phyloP scores from a whole-genome alignment of 805 yeast genomes.

The Kuraishia floccosa region DNA sequence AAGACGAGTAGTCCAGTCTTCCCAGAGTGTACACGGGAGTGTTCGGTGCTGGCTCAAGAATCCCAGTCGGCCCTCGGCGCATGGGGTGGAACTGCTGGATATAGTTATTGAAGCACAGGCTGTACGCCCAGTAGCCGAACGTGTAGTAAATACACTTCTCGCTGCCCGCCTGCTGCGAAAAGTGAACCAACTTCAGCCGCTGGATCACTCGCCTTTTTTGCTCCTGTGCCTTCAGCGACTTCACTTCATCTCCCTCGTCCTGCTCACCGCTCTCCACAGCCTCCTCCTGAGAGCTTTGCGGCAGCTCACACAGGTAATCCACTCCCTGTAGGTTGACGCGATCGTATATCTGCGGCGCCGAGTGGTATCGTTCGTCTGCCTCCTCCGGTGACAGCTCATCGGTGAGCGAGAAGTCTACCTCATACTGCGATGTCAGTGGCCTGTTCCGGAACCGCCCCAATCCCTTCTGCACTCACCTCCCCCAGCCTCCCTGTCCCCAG shows the following conservation, averaged over 20 bases:
- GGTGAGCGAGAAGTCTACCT: neutral
- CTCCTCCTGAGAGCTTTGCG: neutral
- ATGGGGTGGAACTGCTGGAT: conserved; percentile 5
- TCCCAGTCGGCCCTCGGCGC: neutral
- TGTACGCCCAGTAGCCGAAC: conserved; percentile 7
- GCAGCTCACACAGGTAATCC: conserved; percentile 1
- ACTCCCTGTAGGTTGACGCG: neutral
- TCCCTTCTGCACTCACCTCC: no score
- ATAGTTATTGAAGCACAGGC: conserved; percentile 3
- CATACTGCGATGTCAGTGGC: no score
- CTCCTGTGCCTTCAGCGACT: neutral
- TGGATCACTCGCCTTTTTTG: conserved; percentile 3
- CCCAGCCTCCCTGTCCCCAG: no score
- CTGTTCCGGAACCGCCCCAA: no score
- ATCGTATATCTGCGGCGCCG: neutral
- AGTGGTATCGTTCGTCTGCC: neutral
- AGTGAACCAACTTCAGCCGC: neutral
- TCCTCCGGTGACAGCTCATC: neutral
- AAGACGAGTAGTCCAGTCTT: conserved; percentile 5
- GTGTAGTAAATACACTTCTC: conserved; percentile 2
- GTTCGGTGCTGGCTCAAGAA: neutral
- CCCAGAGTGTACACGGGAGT: conserved; percentile 10
- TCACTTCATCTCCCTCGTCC: neutral
- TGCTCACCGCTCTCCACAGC: neutral
- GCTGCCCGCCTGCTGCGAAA: neutral